Percentiles rank a stretch among this genome's conserved stretches.
These are phyloP conservation scores for Naegleria fowleri DNA, from an alignment of 208 protist genomes.

Conservation along the genomic window DNA sequence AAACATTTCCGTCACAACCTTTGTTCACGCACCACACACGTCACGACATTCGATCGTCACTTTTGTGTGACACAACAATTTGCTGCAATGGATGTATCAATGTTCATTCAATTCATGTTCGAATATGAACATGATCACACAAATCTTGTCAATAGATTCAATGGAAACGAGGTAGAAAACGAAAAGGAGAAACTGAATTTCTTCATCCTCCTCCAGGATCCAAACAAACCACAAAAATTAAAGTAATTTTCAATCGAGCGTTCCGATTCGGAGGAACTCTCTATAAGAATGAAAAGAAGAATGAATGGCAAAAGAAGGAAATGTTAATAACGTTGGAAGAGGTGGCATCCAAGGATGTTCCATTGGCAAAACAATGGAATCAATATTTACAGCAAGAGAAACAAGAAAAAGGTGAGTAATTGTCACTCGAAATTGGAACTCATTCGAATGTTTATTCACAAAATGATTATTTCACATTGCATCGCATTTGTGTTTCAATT, in stretches of 20 bases:
- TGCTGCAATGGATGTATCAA: too few relatives aligned
- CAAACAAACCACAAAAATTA: not conserved
- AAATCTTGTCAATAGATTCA: too few relatives aligned
- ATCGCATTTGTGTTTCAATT: too few relatives aligned
- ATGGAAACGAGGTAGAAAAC: not conserved
- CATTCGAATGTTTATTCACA: too few relatives aligned
- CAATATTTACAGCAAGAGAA: not conserved
- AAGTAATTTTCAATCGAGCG: not conserved
- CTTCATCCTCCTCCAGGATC: not conserved
- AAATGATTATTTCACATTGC: too few relatives aligned
- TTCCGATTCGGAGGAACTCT: not conserved
- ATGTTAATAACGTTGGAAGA: not conserved
- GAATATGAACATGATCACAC: too few relatives aligned
- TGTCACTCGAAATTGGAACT: too few relatives aligned
- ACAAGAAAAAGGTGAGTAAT: not conserved
- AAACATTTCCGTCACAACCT: too few relatives aligned
- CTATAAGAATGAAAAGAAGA: not conserved
- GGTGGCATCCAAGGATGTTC: not conserved
- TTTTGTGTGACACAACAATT: too few relatives aligned
- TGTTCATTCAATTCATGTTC: too few relatives aligned
- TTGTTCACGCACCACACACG: too few relatives aligned
- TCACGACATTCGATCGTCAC: too few relatives aligned
- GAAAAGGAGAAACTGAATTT: not conserved
- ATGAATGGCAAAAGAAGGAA: not conserved
- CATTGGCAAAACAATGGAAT: not conserved